These are phyloP conservation scores for Pseudohyphozyma bogoriensis DNA, from an alignment of 768 basidiomycete genomes.

Conservation along the genomic window DNA sequence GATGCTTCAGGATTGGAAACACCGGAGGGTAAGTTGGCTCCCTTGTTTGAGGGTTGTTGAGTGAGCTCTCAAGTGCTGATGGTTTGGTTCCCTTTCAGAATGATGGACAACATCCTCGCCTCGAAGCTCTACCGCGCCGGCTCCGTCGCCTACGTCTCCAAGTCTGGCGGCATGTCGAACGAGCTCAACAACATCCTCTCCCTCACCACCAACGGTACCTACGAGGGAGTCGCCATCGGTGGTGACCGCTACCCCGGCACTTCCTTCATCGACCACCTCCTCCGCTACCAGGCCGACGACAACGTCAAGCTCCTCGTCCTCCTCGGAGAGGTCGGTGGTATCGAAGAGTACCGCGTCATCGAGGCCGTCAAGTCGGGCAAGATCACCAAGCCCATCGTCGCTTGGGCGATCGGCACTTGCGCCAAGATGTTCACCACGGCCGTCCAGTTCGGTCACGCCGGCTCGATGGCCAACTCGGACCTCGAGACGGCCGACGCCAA, in stretches of 20 bases:
- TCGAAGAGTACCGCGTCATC: slow-evolving; percentile 98
- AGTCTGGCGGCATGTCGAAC: slow-evolving; percentile 99
- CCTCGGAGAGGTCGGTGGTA: slow-evolving; percentile 95
- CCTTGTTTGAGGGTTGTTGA: not conserved
- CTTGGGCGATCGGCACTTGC: slow-evolving; percentile 99
- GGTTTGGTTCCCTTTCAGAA: slow-evolving; percentile 45
- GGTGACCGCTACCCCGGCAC: slow-evolving; percentile 98
- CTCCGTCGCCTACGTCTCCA: slow-evolving; percentile 96
- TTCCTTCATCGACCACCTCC: slow-evolving; percentile 96
- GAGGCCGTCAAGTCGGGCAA: slow-evolving; percentile 85
- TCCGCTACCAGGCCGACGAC: slow-evolving; percentile 93
- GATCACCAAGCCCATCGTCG: slow-evolving; percentile 98
- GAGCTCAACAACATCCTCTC: slow-evolving; percentile 99
- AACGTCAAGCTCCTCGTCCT: slow-evolving; percentile 99
- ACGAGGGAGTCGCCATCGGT: slow-evolving; percentile 99
- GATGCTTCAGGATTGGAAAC: slow-evolving; percentile 99
- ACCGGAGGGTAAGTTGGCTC: slow-evolving; percentile 66
- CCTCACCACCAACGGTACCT: slow-evolving; percentile 88
- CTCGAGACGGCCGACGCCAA: slow-evolving; percentile 96
- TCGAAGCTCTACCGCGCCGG: slow-evolving; percentile 97
- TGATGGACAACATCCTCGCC: slow-evolving; percentile 99
- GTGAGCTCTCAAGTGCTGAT: too few relatives aligned
- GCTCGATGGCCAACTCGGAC: slow-evolving; percentile 94
- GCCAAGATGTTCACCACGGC: slow-evolving; percentile 99
- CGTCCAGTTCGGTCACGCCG: slow-evolving; percentile 98